These are phyloP conservation scores for Solanum hybrid DNA, from an alignment of 305 asterid genomes.

Conservation along the genomic window DNA sequence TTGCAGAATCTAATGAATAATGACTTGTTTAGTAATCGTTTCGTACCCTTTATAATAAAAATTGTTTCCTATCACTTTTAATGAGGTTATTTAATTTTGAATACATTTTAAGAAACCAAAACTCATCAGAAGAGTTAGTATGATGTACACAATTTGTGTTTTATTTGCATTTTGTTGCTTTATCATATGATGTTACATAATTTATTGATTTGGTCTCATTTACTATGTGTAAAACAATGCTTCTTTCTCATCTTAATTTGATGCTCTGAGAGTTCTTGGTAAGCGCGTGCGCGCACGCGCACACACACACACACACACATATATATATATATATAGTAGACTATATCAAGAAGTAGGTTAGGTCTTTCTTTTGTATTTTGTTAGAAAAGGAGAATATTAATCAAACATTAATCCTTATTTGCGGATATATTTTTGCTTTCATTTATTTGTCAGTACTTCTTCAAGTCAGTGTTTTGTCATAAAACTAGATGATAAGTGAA, in stretches of 20 bases:
- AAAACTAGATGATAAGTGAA: background rate
- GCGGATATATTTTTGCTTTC: background rate
- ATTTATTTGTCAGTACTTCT: background rate
- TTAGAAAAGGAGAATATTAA: background rate
- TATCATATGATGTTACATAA: background rate
- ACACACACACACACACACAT: no score
- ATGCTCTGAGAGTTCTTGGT: background rate
- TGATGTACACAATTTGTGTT: background rate
- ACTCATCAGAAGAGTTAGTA: background rate
- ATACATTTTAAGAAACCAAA: background rate
- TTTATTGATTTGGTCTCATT: background rate
- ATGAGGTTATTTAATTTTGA: background rate
- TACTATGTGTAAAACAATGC: background rate
- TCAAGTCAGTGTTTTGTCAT: background rate
- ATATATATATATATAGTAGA: background rate
- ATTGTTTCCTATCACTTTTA: background rate
- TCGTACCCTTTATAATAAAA: background rate
- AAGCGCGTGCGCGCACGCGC: no score
- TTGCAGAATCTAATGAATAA: background rate
- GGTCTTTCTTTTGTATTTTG: background rate
- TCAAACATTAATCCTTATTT: background rate
- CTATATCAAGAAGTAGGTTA: background rate
- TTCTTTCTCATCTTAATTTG: background rate
- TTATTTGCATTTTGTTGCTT: background rate
- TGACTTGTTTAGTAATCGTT: background rate